phyloP scores from a whole-genome alignment of 2,329 filamentous ascomycete species.

The Trichothecium sympodiale region DNA sequence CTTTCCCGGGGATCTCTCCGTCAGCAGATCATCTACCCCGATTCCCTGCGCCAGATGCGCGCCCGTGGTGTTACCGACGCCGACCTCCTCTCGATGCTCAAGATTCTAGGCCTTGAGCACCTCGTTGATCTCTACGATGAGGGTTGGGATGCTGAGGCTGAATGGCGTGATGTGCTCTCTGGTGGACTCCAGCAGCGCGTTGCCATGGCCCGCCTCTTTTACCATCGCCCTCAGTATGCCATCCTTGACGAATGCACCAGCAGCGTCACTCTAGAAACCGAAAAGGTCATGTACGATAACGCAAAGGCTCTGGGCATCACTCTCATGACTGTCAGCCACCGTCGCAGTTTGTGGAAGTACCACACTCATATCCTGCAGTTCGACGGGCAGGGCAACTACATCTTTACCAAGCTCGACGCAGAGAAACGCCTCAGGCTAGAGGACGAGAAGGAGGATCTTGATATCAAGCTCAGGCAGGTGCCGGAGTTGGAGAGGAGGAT shows the following conservation, averaged over 20 bases:
- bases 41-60: conserved; percentile 78
- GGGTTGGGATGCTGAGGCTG: conserved; percentile 88
- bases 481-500: conserved; percentile 81
- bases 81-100: conserved; percentile 67
- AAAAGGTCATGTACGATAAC: conserved; percentile 93
- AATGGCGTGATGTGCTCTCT: conserved; percentile 91
- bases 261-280: conserved; percentile 87
- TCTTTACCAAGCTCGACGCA: conserved; percentile 84
- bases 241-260: conserved; percentile 97
- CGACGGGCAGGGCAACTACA: conserved; percentile 82
- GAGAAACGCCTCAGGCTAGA: conserved; percentile 76
- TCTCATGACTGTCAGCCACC: conserved; percentile 91
- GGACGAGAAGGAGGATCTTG: conserved; percentile 93
- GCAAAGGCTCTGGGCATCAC: conserved; percentile 88
- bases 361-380: conserved; percentile 93
- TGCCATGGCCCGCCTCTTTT: conserved; percentile 91
- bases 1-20: conserved; percentile 83
- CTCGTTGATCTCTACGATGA: conserved; percentile 65
- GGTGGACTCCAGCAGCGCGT: conserved; percentile 91
- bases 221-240: conserved; percentile 84
- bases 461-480: conserved; percentile 72
- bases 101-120: conserved; percentile 70
- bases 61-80: conserved; percentile 71
- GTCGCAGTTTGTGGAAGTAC: conserved; percentile 91
- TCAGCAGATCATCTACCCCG: conserved; percentile 94